Base-by-base conservation (phyloP, 2,329 filamentous ascomycete genomes). In the Neofusicoccum umdonicola region DNA sequence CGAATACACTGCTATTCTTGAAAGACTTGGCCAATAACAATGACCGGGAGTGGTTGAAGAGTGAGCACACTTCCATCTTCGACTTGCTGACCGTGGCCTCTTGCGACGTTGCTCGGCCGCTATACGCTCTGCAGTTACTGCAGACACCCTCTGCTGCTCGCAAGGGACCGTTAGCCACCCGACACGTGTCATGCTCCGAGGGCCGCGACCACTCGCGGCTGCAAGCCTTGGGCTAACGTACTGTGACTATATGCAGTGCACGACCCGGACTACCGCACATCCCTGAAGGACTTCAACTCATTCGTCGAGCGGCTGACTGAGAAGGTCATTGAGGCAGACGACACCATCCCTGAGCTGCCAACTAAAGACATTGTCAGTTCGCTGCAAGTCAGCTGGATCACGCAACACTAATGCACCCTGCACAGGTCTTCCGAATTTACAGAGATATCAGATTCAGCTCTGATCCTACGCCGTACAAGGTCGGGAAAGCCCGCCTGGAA, bases 391-490 rank as follows among this genome's bases (percentile, higher is more conserved):
- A 45, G 42, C 41, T 42, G 57, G 17, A 62, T 61, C 39, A 63
- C 45, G 35, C 22, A 44, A 63, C 45, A 35, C 52, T 60, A 37
- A 44, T 57, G 31, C 56, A 13, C 42, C 54, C 56, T 64, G 34
- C 31, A 22, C 67, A 87, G 85, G 82, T 92, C 54, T 96, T 94
- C 75, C 88, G 93, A 66, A 95, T 97, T 66, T 92, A 96, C 77
- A 84, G 93, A 70, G 93, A 97, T 71, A 85, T 95, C 48, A 87
- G 93, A 63, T 97, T 96, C 78, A 90, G 85, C 71, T 90, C 91
- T 69, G 89, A 96, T 72, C 90, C 86, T 19, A 95, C 92, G 2
- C 93, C 93, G 0, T 97, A 96, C 81, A 96, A 96, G 84, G 90
- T 90, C 79, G 34, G 64, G 56, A 60, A 50, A 45, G 9, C 31